Evolutionary conservation across 108 stramenopile genomes (phyloP).

Genomic region (Fistulifera pelliculosa): DNA sequence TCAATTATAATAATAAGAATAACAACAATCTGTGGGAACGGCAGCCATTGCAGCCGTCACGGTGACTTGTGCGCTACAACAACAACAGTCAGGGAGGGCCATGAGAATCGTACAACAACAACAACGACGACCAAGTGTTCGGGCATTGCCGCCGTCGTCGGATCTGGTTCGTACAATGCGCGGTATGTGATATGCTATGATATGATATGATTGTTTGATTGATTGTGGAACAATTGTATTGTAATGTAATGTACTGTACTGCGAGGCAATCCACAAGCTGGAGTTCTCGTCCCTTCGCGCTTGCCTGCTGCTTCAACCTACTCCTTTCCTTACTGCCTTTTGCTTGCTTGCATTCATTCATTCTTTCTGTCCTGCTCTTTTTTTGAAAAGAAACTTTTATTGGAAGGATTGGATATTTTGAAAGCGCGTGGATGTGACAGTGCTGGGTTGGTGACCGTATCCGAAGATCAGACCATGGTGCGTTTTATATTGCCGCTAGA

Average conservation of each 20-base stretch:
- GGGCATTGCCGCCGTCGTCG: conserved; percentile 39
- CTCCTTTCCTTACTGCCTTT: background rate
- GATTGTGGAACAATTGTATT: no score
- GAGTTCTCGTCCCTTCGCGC: no score
- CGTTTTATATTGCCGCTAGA: no score
- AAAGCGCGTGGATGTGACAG: conserved; percentile 98
- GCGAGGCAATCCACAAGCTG: no score
- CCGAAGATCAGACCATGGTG: conserved; percentile 20
- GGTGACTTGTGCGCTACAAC: no score
- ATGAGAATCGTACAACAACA: background rate
- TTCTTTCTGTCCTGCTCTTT: background rate
- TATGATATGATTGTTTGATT: background rate
- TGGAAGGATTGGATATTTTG: conserved; percentile 91
- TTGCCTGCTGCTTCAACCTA: background rate
- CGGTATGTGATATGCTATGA: conserved; percentile 17
- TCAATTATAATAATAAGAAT: no score
- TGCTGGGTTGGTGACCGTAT: conserved; percentile 91
- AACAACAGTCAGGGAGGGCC: background rate
- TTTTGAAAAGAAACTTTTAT: conserved; percentile 36
- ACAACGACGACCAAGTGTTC: conserved; percentile 24
- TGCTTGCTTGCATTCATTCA: background rate
- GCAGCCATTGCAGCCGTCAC: no score
- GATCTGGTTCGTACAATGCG: conserved; percentile 14
- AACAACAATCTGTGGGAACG: no score
- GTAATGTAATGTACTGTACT: no score